Conservation (phyloP, 2,329 filamentous ascomycete genomes). For the Curvularia spicifera region DNA sequence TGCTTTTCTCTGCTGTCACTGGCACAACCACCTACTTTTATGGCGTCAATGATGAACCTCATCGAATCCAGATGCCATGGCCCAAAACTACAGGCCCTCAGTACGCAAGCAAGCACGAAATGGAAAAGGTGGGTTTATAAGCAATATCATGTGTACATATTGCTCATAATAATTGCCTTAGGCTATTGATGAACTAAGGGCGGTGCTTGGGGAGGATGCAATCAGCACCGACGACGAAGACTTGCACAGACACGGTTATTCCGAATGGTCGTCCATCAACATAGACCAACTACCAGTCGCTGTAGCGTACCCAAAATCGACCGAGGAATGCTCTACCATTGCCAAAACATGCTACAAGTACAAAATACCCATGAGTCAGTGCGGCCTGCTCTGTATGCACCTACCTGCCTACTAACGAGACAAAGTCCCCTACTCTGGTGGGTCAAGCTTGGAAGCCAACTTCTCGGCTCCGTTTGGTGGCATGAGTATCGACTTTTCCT, state of each 20-base stretch:
- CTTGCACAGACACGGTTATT: slow-evolving; percentile 69
- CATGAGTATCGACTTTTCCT: slow-evolving; percentile 85
- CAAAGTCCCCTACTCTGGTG: slow-evolving; percentile 79
- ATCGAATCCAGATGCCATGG: slow-evolving; percentile 38
- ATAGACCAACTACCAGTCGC: slow-evolving; percentile 68
- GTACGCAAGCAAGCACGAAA: slow-evolving; percentile 59
- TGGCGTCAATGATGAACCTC: slow-evolving; percentile 53
- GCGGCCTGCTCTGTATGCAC: neutral
- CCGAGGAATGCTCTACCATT: slow-evolving; percentile 68
- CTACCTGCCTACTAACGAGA: neutral
- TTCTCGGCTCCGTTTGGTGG: slow-evolving; percentile 87
- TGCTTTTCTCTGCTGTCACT: slow-evolving; percentile 58
- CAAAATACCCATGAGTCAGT: slow-evolving; percentile 71
- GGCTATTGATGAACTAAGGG: slow-evolving; percentile 63
- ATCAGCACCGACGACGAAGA: slow-evolving; percentile 70
- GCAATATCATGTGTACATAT: neutral
- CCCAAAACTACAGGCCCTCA: slow-evolving; percentile 38
- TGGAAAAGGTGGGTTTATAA: slow-evolving; percentile 55
- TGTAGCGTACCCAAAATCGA: slow-evolving; percentile 68
- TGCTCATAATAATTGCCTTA: slow-evolving; percentile 32
- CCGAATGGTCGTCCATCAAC: slow-evolving; percentile 74
- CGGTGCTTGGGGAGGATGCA: slow-evolving; percentile 61
- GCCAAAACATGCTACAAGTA: slow-evolving; percentile 78
- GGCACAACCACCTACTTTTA: slow-evolving; percentile 60
- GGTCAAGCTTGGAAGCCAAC: slow-evolving; percentile 86